Base-by-base conservation (phyloP, 495 filamentous ascomycete species). In the Neurospora intermedia region DNA sequence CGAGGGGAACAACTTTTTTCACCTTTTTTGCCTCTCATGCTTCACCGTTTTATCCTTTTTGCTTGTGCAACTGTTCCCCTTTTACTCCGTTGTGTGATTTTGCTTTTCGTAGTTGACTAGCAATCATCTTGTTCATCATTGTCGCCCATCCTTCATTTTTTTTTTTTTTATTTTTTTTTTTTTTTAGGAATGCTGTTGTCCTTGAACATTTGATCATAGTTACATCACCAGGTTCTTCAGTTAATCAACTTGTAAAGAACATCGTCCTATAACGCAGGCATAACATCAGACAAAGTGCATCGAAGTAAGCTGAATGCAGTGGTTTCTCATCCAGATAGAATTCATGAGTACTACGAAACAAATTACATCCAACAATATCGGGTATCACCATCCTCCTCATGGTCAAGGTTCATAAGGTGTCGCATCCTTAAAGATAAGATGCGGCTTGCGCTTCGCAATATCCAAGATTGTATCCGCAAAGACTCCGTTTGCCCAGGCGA, bases 401-500 rank as follows among this genome's bases (percentile, higher is more conserved):
- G 15, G 5, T 59, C 62, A 82, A 10, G 84, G 70, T 73, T 83
- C 78, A 74, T 86, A 88, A 48, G 84, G 82, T 70, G 73, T 75
- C 20, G 82, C 79, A n/a, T 85, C 88, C 73, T 88, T 90, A 80
- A 99, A 98, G 54, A 99, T 89, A 73, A 99, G 78, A 82, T 96
- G 87, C 16, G 96, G 96, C 81, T 93, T 93, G 81, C 95, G 84
- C 77, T 88, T 88, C 0, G 94, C 96, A 70, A 98, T 78, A 82
- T 98, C 92, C 39, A 99, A 82, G 69, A 99, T 92, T 6, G 94
- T 97, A 83, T 96, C 92, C 15, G 95, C 92, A 82, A 96, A 98
- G 41, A 99, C 93, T 0, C 93, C 94, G 76, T 98, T 98, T 20
- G 96, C 96, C 96, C 95, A 98, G 15, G 96, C 93, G 80, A 99